These are phyloP conservation scores for Xanthoconium purpureum DNA, from an alignment of 768 basidiomycete species.

Conservation along the genomic window DNA sequence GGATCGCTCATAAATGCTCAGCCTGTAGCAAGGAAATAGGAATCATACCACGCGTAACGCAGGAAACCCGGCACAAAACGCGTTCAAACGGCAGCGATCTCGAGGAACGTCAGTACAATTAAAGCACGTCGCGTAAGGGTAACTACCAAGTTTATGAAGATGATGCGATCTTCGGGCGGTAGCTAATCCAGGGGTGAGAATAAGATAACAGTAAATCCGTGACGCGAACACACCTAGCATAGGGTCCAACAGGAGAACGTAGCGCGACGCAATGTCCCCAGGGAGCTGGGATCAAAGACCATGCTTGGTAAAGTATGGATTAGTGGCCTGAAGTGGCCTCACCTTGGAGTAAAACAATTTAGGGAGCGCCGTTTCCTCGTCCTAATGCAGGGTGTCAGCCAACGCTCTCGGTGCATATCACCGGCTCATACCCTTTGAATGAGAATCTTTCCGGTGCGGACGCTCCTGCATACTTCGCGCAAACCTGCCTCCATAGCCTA, in stretches of 20 bases:
- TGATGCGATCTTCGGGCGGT: slow-evolving; percentile 94
- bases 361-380: slow-evolving; percentile 90
- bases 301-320: background rate
- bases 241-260: slow-evolving; percentile 92
- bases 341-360: slow-evolving; percentile 93
- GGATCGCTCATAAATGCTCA: background rate
- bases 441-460: slow-evolving; percentile 95
- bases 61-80: slow-evolving; percentile 75
- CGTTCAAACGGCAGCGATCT: slow-evolving; percentile 84
- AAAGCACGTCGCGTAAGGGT: background rate
- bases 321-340: background rate
- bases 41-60: slow-evolving; percentile 68
- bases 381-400: slow-evolving; percentile 43
- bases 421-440: slow-evolving; percentile 78
- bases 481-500: slow-evolving; percentile 98
- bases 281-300: slow-evolving; percentile 58
- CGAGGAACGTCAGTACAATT: background rate
- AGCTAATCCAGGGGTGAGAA: slow-evolving; percentile 39
- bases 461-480: slow-evolving; percentile 90
- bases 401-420: background rate
- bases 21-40: background rate
- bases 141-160: slow-evolving; percentile 87
- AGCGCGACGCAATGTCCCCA: slow-evolving; percentile 86
- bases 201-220: background rate
- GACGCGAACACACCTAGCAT: slow-evolving; percentile 74